Conservation (phyloP, 495 filamentous ascomycete genomes). For the Neurospora hispaniola region DNA sequence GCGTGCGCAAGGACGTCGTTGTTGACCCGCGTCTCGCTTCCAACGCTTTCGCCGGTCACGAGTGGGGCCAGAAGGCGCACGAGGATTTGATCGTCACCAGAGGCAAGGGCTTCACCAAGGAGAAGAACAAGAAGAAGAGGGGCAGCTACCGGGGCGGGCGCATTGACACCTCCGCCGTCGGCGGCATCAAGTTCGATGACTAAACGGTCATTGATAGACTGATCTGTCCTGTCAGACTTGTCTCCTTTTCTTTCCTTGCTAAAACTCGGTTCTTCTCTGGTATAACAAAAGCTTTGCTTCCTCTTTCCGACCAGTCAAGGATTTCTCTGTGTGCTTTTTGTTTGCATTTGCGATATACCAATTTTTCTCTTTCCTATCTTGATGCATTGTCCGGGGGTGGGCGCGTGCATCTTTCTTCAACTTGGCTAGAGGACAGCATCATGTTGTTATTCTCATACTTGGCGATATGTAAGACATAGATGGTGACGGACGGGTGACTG, state of each 20-base stretch:
- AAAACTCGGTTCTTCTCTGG: neutral
- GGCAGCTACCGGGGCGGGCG: conserved; percentile 78
- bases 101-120: conserved; percentile 98
- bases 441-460: neutral
- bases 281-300: neutral
- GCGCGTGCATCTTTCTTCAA: neutral
- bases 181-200: conserved; percentile 82
- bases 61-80: conserved; percentile 80
- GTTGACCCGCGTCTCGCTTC: conserved; percentile 51
- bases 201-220: conserved; percentile 24
- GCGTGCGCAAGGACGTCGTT: conserved; percentile 45
- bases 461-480: neutral
- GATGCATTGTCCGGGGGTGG: neutral
- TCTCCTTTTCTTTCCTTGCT: neutral
- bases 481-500: neutral
- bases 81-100: conserved; percentile 80
- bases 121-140: conserved; percentile 95
- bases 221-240: neutral
- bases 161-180: conserved; percentile 62
- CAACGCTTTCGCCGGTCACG: conserved; percentile 72
- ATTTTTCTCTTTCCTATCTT: neutral
- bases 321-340: neutral
- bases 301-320: neutral
- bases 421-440: neutral
- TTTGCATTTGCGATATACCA: neutral